Evolutionary conservation across 2,329 filamentous ascomycete species (phyloP).

Genomic region (Pseudonectria foliicola): DNA sequence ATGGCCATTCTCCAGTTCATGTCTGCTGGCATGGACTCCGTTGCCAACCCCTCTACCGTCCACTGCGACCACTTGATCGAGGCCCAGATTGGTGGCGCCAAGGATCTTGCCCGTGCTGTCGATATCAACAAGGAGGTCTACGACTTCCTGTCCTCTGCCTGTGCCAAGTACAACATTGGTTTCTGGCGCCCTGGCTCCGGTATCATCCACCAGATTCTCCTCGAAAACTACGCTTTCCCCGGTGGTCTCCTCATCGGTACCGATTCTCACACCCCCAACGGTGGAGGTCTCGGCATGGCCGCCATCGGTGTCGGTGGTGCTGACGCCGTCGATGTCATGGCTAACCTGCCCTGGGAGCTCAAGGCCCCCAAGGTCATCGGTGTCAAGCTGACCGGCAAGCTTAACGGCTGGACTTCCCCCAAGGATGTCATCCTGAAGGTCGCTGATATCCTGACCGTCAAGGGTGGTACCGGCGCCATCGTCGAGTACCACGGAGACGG

Average conservation of each 20-base stretch:
- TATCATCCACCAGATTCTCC: constrained; percentile 98
- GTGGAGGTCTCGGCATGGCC: constrained; percentile 88
- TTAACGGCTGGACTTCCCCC: constrained; percentile 86
- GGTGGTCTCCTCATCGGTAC: constrained; percentile 97
- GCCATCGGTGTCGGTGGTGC: constrained; percentile 97
- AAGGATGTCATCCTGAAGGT: constrained; percentile 99
- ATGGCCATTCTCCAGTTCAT: constrained; percentile 99
- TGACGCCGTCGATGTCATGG: constrained; percentile 98
- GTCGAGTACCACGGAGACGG: constrained; percentile 69
- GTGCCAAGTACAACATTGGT: constrained; percentile 99
- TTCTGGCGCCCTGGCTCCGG: constrained; percentile 99
- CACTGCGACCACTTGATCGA: constrained; percentile 99
- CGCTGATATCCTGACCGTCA: constrained; percentile 92
- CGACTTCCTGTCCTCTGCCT: constrained; percentile 88
- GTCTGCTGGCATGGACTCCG: constrained; percentile 92
- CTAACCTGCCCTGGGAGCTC: constrained; percentile 92
- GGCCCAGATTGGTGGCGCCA: constrained; percentile 84
- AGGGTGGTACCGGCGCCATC: constrained; percentile 92
- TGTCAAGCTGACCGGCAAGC: constrained; percentile 83
- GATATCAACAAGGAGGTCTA: constrained; percentile 99
- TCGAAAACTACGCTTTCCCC: constrained; percentile 99
- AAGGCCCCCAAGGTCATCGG: constrained; percentile 97
- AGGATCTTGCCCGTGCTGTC: constrained; percentile 87
- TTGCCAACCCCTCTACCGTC: constrained; percentile 90
- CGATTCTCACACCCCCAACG: constrained; percentile 96